Conservation (phyloP, 2,329 filamentous ascomycete genomes). For the Pseudogymnoascus sp. region DNA sequence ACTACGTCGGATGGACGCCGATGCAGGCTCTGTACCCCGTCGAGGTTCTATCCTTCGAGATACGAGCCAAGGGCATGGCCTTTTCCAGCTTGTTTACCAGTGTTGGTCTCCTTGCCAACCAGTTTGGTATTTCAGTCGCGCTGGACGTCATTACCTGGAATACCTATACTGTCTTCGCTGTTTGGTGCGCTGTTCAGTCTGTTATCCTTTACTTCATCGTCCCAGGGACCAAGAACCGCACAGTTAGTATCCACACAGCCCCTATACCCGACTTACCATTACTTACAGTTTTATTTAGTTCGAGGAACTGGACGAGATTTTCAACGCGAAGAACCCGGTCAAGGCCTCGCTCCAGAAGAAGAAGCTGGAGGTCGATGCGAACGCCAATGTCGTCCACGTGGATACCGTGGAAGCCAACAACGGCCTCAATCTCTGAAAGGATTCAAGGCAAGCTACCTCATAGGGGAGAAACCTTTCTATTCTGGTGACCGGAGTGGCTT, state of each 20-base stretch:
- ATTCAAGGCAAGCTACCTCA: not conserved
- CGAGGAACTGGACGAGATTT: conserved; percentile 46
- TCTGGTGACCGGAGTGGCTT: not conserved
- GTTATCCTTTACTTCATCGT: conserved; percentile 40
- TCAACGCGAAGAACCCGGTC: conserved; percentile 35
- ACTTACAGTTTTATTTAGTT: conserved; percentile 24
- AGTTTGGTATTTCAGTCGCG: conserved; percentile 38
- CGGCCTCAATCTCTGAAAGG: not conserved
- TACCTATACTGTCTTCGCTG: conserved; percentile 43
- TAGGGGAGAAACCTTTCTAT: not conserved
- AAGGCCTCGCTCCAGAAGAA: conserved; percentile 37
- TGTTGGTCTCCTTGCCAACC: conserved; percentile 37
- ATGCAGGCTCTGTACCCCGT: conserved; percentile 42
- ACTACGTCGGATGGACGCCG: conserved; percentile 38
- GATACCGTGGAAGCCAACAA: not conserved
- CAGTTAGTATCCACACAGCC: conserved; percentile 17
- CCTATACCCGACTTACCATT: not conserved
- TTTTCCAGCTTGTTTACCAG: conserved; percentile 38
- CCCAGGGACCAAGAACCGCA: conserved; percentile 41
- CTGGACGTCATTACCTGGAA: conserved; percentile 43
- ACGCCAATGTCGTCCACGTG: conserved; percentile 19
- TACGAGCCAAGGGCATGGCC: conserved; percentile 47
- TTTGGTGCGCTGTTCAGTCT: conserved; percentile 36
- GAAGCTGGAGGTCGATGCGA: conserved; percentile 29
- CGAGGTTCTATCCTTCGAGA: conserved; percentile 45